Base-by-base conservation (phyloP, 257 asterid genomes). In the Gentiana macrophylla region DNA sequence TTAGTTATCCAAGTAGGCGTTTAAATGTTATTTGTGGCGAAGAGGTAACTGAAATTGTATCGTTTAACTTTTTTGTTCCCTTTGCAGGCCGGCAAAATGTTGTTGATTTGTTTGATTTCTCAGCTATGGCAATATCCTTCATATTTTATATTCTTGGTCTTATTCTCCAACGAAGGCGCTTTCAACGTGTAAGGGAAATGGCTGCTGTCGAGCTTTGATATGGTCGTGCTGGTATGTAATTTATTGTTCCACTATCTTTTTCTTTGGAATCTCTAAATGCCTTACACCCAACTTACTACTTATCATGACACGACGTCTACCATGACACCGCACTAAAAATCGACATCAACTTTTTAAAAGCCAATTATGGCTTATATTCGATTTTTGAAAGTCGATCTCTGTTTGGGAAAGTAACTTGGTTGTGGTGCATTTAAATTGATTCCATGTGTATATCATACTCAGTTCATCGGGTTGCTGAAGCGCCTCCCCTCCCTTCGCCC, bases 21-120 rank as follows among this genome's bases (percentile, higher is more conserved):
- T 5, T 37, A 24, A 1, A 11, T 32, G 5, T 12, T 8, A 0
- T 46, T 43, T 54, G 3, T 37, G 13, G n/a, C n/a, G 34, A 12
- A 37, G 56, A 36, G 9, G 37, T 15, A 50, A 3, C 37, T 50
- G 32, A 32, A 24, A 52, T 24, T 24, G 24, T 24, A 24, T 24
- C 10, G 52, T 54, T 35, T 49, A 32, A 15, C 33, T 32, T 2
- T 50, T 60, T 10, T 50, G 59, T 10, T 45, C 24, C n/a, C 45
- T 57, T 52, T 68, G 63, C 83, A 84, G 96, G 86, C 53, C 79
- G 72, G 52, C 70, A 61, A 15, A 76, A 79, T 52, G 67, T 74
- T 35, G 57, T 72, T 53, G 72, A 76, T 47, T 68, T 79, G 59
- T 78, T 84, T 52, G 96, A 84, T 55, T 69, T 65, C 71, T 70